Evolutionary conservation across 2,329 filamentous ascomycete genomes (phyloP).

Genomic region (Pseudocercospora macadamiae): DNA sequence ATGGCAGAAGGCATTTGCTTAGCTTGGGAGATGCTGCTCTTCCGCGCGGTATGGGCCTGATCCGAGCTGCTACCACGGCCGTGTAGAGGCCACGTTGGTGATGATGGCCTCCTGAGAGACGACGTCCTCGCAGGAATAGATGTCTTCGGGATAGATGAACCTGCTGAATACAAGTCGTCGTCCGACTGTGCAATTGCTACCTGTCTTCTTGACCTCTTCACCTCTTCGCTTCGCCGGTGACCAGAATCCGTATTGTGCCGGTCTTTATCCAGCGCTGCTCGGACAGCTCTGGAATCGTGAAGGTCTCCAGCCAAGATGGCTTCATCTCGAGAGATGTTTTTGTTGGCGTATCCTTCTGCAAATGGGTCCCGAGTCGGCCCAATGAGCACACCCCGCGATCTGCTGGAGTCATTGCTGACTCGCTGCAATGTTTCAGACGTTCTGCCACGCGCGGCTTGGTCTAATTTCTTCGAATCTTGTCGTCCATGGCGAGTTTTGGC

Average conservation of each 20-base stretch:
- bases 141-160: background rate
- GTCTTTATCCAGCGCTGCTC: constrained; percentile 14
- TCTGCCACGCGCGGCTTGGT: background rate
- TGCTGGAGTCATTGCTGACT: background rate
- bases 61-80: background rate
- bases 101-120: background rate
- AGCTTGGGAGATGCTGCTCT: background rate
- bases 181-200: background rate
- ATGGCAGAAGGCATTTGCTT: background rate
- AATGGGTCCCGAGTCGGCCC: constrained; percentile 15
- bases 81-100: background rate
- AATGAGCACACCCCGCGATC: constrained; percentile 4
- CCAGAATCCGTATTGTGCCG: background rate
- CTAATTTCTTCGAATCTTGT: background rate
- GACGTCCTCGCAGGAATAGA: constrained; percentile 5
- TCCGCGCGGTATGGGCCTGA: background rate
- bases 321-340: constrained; percentile 15
- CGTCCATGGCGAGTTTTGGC: background rate
- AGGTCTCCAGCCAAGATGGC: constrained; percentile 11
- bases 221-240: constrained; percentile 4
- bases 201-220: background rate
- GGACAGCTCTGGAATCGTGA: constrained; percentile 11
- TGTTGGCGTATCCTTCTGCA: constrained; percentile 16
- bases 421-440: background rate
- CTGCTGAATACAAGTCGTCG: background rate